Conservation (phyloP, 768 basidiomycete species). For the Mycena galericulata region DNA sequence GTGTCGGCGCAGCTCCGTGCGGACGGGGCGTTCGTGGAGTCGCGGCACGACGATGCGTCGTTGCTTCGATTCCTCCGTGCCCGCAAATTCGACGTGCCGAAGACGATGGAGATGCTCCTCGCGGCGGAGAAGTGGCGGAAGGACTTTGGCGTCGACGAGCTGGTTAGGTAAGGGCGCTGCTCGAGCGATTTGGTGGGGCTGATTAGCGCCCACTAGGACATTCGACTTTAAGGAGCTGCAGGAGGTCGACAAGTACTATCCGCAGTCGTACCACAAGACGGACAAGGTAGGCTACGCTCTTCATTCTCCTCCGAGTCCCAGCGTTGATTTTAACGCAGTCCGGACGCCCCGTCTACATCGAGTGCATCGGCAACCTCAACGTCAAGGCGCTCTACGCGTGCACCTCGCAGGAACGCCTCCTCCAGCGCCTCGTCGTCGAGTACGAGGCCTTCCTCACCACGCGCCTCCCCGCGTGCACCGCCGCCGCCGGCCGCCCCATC, state of each 20-base stretch:
- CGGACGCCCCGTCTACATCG: constrained; percentile 95
- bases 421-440: constrained; percentile 90
- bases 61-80: constrained; percentile 93
- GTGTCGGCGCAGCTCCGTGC: constrained; percentile 73
- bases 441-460: constrained; percentile 90
- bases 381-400: constrained; percentile 82
- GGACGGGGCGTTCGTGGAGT: constrained; percentile 69
- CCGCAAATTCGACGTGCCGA: constrained; percentile 87
- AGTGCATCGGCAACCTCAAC: constrained; percentile 92
- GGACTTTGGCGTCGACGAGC: constrained; percentile 84
- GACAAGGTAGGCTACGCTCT: constrained; percentile 91
- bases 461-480: constrained; percentile 85
- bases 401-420: constrained; percentile 89
- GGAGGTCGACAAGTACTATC: constrained; percentile 92
- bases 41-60: constrained; percentile 76
- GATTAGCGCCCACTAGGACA: constrained; percentile 59
- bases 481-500: constrained; percentile 82
- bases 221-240: constrained; percentile 89
- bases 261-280: constrained; percentile 93
- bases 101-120: constrained; percentile 87
- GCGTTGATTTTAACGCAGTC: constrained; percentile 62
- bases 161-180: constrained; percentile 59
- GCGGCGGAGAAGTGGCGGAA: constrained; percentile 90
- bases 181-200: not conserved
- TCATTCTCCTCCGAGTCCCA: constrained; percentile 4